phyloP scores from a whole-genome alignment of 108 stramenopile genomes.

The Nitzschia inconspicua region DNA sequence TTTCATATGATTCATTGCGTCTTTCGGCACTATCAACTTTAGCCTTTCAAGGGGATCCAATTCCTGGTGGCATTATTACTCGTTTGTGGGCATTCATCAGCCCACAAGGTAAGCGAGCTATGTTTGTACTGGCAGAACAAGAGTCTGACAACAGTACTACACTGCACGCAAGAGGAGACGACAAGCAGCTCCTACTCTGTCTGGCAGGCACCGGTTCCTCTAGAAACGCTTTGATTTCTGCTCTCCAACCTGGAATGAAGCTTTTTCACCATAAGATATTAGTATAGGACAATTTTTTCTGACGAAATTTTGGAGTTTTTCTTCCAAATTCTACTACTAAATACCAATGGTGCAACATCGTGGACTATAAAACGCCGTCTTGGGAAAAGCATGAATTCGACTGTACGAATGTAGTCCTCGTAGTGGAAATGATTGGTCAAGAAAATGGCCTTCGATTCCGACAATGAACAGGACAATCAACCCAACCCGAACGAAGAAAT shows the following conservation, averaged over 20 bases:
- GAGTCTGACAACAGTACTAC: conserved; percentile 15
- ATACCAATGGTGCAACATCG: no score
- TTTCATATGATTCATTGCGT: conserved; percentile 3
- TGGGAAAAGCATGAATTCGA: no score
- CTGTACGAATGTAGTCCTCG: no score
- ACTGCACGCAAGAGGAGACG: conserved; percentile 38
- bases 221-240: conserved; percentile 16
- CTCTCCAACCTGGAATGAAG: conserved; percentile 19
- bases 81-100: conserved; percentile 46
- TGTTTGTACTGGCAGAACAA: conserved; percentile 36
- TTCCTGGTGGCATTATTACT: conserved; percentile 33
- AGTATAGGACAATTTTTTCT: background rate
- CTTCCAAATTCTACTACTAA: no score
- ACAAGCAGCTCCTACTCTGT: conserved; percentile 27
- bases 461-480: no score
- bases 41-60: conserved; percentile 27
- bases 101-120: conserved; percentile 27
- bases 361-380: no score
- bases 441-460: no score
- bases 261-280: background rate
- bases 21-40: conserved; percentile 31
- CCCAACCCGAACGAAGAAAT: no score
- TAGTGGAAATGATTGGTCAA: no score
- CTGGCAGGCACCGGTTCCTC: conserved; percentile 25
- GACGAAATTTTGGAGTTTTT: no score